Evolutionary conservation across 2,329 filamentous ascomycete species (phyloP).

Genomic region (Trichoderma aggressivum): DNA sequence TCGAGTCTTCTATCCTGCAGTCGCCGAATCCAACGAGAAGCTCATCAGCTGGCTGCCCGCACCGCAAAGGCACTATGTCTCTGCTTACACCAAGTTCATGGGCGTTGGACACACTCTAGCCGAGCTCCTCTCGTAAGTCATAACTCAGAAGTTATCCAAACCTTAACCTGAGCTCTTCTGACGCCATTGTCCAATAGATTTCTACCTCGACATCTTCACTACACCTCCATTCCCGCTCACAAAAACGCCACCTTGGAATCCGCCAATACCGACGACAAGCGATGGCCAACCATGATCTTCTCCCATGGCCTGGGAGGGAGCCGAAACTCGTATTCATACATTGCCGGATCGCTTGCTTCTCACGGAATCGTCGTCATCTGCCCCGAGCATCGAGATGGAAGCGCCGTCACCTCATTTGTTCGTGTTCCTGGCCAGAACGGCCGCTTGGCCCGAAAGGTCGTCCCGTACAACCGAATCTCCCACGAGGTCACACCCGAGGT

Average conservation of each 20-base stretch:
- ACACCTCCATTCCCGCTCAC: slow-evolving; percentile 67
- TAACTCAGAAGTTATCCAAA: neutral
- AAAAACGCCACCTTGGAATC: slow-evolving; percentile 65
- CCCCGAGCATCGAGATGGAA: slow-evolving; percentile 80
- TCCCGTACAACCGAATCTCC: slow-evolving; percentile 52
- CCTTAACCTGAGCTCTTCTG: neutral
- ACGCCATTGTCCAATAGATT: slow-evolving; percentile 43
- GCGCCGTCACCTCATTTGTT: slow-evolving; percentile 69
- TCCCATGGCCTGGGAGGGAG: slow-evolving; percentile 81
- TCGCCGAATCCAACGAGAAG: slow-evolving; percentile 49
- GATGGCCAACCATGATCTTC: slow-evolving; percentile 82
- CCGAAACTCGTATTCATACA: slow-evolving; percentile 80
- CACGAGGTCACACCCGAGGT: slow-evolving; percentile 65
- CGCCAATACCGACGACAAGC: slow-evolving; percentile 43
- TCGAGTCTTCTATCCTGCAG: slow-evolving; percentile 76
- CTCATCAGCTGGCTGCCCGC: slow-evolving; percentile 72
- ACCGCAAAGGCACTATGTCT: slow-evolving; percentile 70
- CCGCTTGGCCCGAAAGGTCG: slow-evolving; percentile 27
- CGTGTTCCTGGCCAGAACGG: slow-evolving; percentile 54
- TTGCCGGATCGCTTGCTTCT: slow-evolving; percentile 73
- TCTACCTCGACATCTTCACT: slow-evolving; percentile 68
- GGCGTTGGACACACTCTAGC: slow-evolving; percentile 60
- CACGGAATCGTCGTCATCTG: slow-evolving; percentile 79
- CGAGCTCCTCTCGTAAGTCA: slow-evolving; percentile 54
- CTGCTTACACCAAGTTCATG: slow-evolving; percentile 73